These are phyloP conservation scores for Beauveria pseudobassiana DNA, from an alignment of 2,329 filamentous ascomycete genomes.

Conservation along the genomic window DNA sequence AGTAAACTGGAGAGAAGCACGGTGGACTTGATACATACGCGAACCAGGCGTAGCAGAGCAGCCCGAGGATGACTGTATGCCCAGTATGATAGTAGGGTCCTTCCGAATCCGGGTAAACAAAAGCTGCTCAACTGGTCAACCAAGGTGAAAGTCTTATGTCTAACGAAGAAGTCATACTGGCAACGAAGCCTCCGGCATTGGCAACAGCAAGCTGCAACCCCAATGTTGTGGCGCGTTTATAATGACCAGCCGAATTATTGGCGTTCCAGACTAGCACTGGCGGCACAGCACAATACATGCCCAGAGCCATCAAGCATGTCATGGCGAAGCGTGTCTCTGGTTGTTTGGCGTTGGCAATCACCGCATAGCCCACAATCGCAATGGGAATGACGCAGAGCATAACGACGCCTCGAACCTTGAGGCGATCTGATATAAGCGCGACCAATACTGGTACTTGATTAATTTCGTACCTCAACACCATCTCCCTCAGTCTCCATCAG, in stretches of 20 bases:
- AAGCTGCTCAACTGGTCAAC: constrained; percentile 29
- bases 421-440: constrained; percentile 52
- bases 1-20: neutral
- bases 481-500: no score
- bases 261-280: constrained; percentile 58
- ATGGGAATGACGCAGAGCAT: constrained; percentile 58
- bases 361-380: constrained; percentile 58
- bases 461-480: no score
- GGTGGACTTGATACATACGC: constrained; percentile 38
- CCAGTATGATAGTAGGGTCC: constrained; percentile 52
- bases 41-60: constrained; percentile 56
- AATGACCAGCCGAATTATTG: constrained; percentile 62
- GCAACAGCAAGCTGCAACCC: constrained; percentile 59
- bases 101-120: constrained; percentile 51
- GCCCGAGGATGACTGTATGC: constrained; percentile 52
- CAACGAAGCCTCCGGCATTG: constrained; percentile 60
- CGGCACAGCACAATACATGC: constrained; percentile 56
- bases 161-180: constrained; percentile 32
- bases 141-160: neutral
- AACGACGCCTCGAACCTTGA: constrained; percentile 50
- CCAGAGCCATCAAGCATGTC: constrained; percentile 61
- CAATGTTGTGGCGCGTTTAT: constrained; percentile 60
- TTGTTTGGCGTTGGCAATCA: constrained; percentile 48
- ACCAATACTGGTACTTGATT: constrained; percentile 31
- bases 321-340: constrained; percentile 53